Base-by-base conservation (phyloP, 768 basidiomycete species). In the Tubosaeta sp. region DNA sequence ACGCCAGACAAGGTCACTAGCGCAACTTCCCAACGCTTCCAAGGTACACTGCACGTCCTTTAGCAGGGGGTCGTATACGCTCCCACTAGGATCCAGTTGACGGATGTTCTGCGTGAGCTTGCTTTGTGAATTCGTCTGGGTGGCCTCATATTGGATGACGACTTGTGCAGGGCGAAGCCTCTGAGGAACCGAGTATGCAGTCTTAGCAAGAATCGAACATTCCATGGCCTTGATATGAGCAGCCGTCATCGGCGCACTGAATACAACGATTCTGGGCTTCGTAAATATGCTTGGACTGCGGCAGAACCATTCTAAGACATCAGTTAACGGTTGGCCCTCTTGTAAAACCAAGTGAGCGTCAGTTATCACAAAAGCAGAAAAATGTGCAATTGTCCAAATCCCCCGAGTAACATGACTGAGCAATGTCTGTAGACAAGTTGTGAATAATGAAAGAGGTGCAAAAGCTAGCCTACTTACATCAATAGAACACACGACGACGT, bases 1-100 rank as follows among this genome's bases (percentile, higher is more conserved):
- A 55, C 82, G 74, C 87, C 86, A 90, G 44, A 85, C 69, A 31
- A 88, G 69, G 57, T 90, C 86, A 32, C 82, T 74, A 43, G 84
- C 87, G 56, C 84, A 89, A 32, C 76, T 57, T 7, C 89, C 89
- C 27, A 90, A 61, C 59, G 87, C 80, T 24, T 65, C 60, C 31
- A 78, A 65, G 18, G 75, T 75, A 56, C 68, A 63, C 18, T 71
- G 73, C 11, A 83, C 79, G 24, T 74, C 70, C 38, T 62, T 69
- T 60, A 82, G 79, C 36, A 80, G 65, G 31, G 69, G 71, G 39
- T 56, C 65, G 51, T 74, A 73, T 27, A 73, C 53, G 6, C 59
- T 44, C 44, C 73, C 74, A 22, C 63, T 65, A 4, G 69, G 68
- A 62, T 80, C 74, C 14, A 81, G 60, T 43, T 68, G 67, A 42